Evolutionary conservation across 345 rosid species (phyloP), one percentile per base, ranked within the genome.

Genomic region (Diplotaxis tenuifolia): DNA sequence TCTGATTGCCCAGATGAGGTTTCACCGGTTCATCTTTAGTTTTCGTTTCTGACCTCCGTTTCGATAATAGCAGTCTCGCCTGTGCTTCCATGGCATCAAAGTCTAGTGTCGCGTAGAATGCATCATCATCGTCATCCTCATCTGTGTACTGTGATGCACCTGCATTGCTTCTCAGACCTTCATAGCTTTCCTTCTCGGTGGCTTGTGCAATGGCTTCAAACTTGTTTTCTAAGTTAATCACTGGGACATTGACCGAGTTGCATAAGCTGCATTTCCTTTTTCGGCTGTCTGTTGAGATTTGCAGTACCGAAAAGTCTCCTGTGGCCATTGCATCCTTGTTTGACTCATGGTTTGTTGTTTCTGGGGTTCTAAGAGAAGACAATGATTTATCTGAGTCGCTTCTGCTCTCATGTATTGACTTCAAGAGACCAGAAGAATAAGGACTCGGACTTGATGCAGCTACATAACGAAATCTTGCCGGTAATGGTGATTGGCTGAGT

Each of bases 71-170:
- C 76, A 78, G 62, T 21, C 88, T 70, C 28, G 97, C 98, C 31
- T 89, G 87, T 31, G 87, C 95, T 81, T 94, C 98, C 68, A 94
- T 69, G 2, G 93, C 97, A 68, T 94, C 96, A 45, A 94, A 87
- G 79, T 91, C 97, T 23, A 93, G 55, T 34, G 81, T 53, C 16
- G 84, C 96, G 16, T 80, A 94, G 78, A 94, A 94, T 69, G 83
- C 85, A 78, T 91, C 98, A 59, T 81, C 83, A 19, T 47, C 53
- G 21, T 75, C 70, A 9, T 50, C 64, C 8, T 83, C 82, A 1
- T 20, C 68, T 12, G 70, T 78, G 8, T 59, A 47, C n/a, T 74
- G 63, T 61, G 19, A 52, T 22, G 72, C 75, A 62, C 77, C 45
- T 59, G 69, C 52, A 78, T 31, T 69, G 74, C 21, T 66, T 82